Evolutionary conservation across 768 basidiomycete genomes (phyloP).

Genomic region (Gautieria morchelliformis): DNA sequence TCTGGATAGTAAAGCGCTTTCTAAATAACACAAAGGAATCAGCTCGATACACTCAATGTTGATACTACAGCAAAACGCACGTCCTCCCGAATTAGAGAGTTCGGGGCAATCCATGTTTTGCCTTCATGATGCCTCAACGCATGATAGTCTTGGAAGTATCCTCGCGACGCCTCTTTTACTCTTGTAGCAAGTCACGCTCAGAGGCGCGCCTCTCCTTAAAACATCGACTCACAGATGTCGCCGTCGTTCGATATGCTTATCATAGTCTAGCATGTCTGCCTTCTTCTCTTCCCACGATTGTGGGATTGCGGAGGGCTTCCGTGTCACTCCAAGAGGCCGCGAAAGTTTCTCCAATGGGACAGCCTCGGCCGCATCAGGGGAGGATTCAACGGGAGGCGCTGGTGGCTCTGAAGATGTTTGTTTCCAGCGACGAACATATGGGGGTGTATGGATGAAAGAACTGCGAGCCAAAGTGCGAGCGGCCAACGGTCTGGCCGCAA

Average conservation of each 20-base stretch:
- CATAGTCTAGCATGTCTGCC: conserved; percentile 63
- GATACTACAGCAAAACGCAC: conserved; percentile 36
- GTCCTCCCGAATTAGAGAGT: conserved; percentile 80
- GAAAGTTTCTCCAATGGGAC: background rate
- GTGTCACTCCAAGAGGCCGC: conserved; percentile 68
- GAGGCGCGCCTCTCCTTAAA: background rate
- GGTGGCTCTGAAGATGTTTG: background rate
- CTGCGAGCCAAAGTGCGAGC: background rate
- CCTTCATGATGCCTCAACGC: conserved; percentile 76
- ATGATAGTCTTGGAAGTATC: conserved; percentile 84
- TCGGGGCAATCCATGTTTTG: conserved; percentile 91
- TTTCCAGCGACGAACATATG: background rate
- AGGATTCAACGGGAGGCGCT: background rate
- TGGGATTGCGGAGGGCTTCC: conserved; percentile 50
- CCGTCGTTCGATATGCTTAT: conserved; percentile 61
- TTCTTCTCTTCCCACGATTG: conserved; percentile 53
- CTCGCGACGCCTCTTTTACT: conserved; percentile 57
- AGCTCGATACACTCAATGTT: background rate
- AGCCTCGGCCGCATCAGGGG: background rate
- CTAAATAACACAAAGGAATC: conserved; percentile 30
- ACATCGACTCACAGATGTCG: conserved; percentile 37
- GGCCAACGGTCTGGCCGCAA: background rate
- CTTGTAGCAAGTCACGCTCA: conserved; percentile 21
- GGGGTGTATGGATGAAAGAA: background rate
- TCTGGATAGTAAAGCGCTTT: conserved; percentile 90